Evolutionary conservation across 2,329 filamentous ascomycete species (phyloP), one percentile per base, ranked within the genome.

Genomic region (Aspergillus bombycis): DNA sequence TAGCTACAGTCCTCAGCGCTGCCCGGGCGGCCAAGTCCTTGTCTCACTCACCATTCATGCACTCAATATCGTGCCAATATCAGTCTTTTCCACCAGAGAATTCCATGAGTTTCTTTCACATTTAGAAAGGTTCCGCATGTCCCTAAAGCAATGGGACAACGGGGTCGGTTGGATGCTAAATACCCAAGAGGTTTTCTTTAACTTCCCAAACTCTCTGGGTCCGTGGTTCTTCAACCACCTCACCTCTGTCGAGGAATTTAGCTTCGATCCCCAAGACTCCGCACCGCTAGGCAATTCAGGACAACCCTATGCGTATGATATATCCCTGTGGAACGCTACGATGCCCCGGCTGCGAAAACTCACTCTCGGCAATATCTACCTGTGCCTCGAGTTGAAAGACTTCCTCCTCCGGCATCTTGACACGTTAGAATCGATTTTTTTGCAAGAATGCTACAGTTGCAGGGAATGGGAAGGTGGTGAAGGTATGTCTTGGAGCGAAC

Each of bases 161-260:
- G 61, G 56, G 36, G 38, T 19, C 3, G 61, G 56, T 9, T 62
- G 56, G 56, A 30, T 43, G 34, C 12, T 62, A n/a, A 62, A 59
- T 30, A 59, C 28, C 16, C n/a, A n/a, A 10, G 16, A 32, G 8
- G 21, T 36, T 21, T 62, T 54, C 50, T 19, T 23, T 11, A 41
- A 23, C 12, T 48, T 62, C 14, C 23, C 61, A 10, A 56, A 59
- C 26, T 32, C 38, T 21, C 48, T 62, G 4, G 46, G 43, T 11
- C 36, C 48, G 26, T 56, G 61, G 41, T 56, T 62, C 48, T 41
- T 59, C 8, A 9, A 59, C 21, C 48, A 62, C 21, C 56, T 62
- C 3, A 14, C 32, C 8, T 55, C 61, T 30, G 46, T 50, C 7
- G 36, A 55, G n/a, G 36, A 53, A 12, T 56, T 62, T 23, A 32